phyloP scores from a whole-genome alignment of 805 yeast species.

The Candida lessepsii region DNA sequence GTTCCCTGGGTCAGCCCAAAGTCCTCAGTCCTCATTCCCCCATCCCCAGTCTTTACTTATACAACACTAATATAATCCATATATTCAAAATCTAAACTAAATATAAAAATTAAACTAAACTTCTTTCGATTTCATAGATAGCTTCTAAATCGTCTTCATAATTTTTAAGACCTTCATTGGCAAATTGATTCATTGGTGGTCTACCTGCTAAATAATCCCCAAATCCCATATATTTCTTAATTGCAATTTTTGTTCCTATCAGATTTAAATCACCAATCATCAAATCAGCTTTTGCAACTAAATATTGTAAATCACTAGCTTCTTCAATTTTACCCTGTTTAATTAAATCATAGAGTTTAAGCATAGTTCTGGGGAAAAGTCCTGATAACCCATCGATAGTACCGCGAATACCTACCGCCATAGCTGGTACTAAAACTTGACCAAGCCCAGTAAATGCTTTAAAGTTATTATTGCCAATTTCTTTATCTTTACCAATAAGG shows the following conservation, averaged over 20 bases:
- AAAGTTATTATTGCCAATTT: slow-evolving; percentile 18
- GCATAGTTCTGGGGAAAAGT: slow-evolving; percentile 23
- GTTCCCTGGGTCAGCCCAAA: too few relatives aligned
- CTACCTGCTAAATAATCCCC: slow-evolving; percentile 28
- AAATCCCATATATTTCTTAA: slow-evolving; percentile 20
- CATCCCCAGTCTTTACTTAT: too few relatives aligned
- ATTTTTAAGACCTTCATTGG: slow-evolving; percentile 14
- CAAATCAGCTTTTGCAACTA: slow-evolving; percentile 23
- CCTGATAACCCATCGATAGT: slow-evolving; percentile 27
- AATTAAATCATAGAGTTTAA: slow-evolving; percentile 16
- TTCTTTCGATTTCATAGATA: slow-evolving; percentile 14
- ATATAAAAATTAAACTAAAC: slow-evolving; percentile 3
- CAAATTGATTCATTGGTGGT: slow-evolving; percentile 25
- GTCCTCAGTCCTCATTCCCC: too few relatives aligned
- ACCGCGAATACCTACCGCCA: slow-evolving; percentile 22
- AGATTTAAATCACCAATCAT: slow-evolving; percentile 29
- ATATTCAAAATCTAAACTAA: too few relatives aligned
- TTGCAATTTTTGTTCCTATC: slow-evolving; percentile 29
- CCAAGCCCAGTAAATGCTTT: slow-evolving; percentile 27
- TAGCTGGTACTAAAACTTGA: slow-evolving; percentile 24
- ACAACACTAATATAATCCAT: too few relatives aligned
- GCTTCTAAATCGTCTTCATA: slow-evolving; percentile 16
- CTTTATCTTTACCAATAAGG: slow-evolving; percentile 17
- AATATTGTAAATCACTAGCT: slow-evolving; percentile 21
- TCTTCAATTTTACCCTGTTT: slow-evolving; percentile 17